Evolutionary conservation across 1,284 basidiomycete genomes (phyloP), one percentile per base, ranked within the genome.

Genomic region (Puccinia polysora): DNA sequence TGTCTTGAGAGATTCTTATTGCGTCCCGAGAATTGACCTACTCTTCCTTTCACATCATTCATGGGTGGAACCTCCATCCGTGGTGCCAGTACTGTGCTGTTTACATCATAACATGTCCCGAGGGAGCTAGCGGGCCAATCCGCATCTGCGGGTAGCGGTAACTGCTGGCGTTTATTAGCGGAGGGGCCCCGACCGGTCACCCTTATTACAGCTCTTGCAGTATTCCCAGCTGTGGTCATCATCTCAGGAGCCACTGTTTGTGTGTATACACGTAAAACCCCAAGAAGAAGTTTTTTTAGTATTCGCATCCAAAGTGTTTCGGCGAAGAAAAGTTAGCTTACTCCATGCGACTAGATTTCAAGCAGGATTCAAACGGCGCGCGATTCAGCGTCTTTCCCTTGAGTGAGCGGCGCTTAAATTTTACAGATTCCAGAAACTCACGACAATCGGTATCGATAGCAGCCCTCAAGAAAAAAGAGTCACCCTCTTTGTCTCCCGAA

Each of bases 401-500:
- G 8, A 18, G 18, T 8, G 40, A 43, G 8, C 40, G 7, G 1
- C 10, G 18, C 3, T 12, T 20, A 32, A 15, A 2, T 23, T 12
- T 10, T 47, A 8, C n/a, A 12, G n/a, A 30, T 23, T 5, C 15
- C 2, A 50, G 28, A 23, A n/a, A 36, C 14, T 12, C 32, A 15
- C 55, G 59, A 2, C 53, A 73, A 38, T 73, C 73, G 23, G 75
- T 73, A 38, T 77, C 78, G 14, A 76, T 70, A 14, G 72, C 67
- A 1, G 77, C 75, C 14, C 80, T 76, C 15, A 81, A 73, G 74
- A 75, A 80, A 73, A 78, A 81, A 10, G 76, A 70, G 34, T 77
- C 75, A 7, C 77, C 77, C 6, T 50, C 63, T 0, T 28, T 40
- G 45, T 79, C 77, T 45, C 76, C 64, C 47, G 75, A 73, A 14